Evolutionary conservation across 305 asterid species (phyloP).

Genomic region (Rubia balearica): DNA sequence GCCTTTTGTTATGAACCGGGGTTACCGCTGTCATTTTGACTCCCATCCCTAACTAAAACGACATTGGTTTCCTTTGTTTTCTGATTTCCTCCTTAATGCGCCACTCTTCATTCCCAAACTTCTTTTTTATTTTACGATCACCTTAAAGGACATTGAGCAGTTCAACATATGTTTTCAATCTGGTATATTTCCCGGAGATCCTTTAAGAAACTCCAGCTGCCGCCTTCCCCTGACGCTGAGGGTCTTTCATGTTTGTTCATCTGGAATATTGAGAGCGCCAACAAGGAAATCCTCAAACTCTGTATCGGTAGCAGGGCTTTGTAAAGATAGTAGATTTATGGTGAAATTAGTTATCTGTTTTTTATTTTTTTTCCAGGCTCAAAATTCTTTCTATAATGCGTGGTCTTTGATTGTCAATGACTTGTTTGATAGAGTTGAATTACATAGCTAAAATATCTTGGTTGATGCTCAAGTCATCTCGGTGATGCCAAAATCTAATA

Average conservation of each 20-base stretch:
- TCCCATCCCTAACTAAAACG: no score
- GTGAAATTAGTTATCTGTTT: not conserved
- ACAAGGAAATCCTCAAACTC: constrained; percentile 78
- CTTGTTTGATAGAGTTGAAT: constrained; percentile 93
- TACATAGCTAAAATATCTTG: constrained; percentile 15
- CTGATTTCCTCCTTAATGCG: no score
- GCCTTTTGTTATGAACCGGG: no score
- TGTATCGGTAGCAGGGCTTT: constrained; percentile 58
- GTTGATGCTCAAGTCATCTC: no score
- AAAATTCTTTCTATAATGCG: constrained; percentile 78
- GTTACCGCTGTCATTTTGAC: no score
- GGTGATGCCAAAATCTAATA: no score
- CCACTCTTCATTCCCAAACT: no score
- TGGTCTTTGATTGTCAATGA: constrained; percentile 82
- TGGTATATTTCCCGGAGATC: constrained; percentile 22
- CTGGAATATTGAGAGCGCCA: constrained; percentile 84
- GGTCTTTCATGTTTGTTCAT: constrained; percentile 87
- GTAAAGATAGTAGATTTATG: not conserved
- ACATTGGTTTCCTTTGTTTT: no score
- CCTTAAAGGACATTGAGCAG: no score
- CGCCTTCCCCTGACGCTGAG: constrained; percentile 34
- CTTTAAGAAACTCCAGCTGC: constrained; percentile 28
- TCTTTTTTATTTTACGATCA: no score
- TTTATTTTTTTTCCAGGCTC: constrained; percentile 42
- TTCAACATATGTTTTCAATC: constrained; percentile 13